These are phyloP conservation scores for Nakaseomyces nivariensis DNA, from an alignment of 1,139 yeast genomes.

Conservation along the genomic window DNA sequence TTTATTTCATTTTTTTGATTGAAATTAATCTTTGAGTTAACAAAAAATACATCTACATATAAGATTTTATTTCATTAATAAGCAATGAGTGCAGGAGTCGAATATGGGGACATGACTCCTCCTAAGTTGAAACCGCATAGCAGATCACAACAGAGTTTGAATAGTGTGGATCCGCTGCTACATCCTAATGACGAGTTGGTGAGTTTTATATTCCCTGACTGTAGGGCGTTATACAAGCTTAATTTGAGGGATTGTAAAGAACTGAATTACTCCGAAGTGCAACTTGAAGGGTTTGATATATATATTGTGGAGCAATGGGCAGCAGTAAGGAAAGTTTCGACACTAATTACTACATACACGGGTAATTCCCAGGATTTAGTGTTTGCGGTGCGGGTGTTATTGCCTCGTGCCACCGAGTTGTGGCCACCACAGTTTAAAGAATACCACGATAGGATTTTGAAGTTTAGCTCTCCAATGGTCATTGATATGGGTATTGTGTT, in stretches of 20 bases:
- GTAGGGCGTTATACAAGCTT: constrained; percentile 40
- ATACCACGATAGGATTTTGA: constrained; percentile 56
- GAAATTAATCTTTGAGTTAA: no score
- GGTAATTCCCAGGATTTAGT: constrained; percentile 64
- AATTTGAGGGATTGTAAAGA: constrained; percentile 34
- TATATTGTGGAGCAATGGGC: constrained; percentile 95
- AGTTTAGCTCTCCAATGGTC: constrained; percentile 44
- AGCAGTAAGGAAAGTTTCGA: constrained; percentile 53
- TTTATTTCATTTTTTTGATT: no score
- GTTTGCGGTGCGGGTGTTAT: constrained; percentile 48
- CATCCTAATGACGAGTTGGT: constrained; percentile 2
- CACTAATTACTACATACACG: constrained; percentile 70
- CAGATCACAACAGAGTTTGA: neutral
- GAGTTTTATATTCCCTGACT: constrained; percentile 38
- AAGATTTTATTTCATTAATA: neutral
- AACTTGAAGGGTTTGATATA: constrained; percentile 65
- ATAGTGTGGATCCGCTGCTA: neutral
- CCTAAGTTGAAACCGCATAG: neutral
- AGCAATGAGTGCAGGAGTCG: neutral
- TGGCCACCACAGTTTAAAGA: constrained; percentile 54
- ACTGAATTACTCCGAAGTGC: constrained; percentile 35
- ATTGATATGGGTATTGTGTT: constrained; percentile 51
- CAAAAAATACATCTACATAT: no score
- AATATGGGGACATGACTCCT: neutral
- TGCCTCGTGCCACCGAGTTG: constrained; percentile 41